These are phyloP conservation scores for Rhodotorula taiwanensis DNA, from an alignment of 768 basidiomycete genomes.

Conservation along the genomic window DNA sequence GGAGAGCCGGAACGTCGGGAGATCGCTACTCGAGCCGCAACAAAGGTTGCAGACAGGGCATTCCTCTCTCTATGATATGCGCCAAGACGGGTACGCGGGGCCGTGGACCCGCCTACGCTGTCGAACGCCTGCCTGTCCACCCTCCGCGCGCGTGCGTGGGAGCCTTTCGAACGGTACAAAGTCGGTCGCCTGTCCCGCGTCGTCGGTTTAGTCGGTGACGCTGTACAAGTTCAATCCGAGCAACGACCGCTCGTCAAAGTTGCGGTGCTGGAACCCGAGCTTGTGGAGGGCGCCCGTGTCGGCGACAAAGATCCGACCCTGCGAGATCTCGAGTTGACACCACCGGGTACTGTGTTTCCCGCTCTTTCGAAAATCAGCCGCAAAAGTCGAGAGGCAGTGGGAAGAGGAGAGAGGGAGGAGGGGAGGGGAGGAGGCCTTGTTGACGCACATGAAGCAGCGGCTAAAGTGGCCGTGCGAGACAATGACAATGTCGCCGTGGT, in stretches of 20 bases:
- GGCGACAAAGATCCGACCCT: constrained; percentile 36
- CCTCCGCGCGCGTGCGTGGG: too few species aligned
- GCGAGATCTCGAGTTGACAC: constrained; percentile 60
- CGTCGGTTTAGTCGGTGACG: neutral
- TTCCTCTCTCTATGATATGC: too few species aligned
- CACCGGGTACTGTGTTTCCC: constrained; percentile 59
- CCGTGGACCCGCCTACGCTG: too few species aligned
- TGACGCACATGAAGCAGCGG: constrained; percentile 36
- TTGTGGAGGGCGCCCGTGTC: constrained; percentile 30
- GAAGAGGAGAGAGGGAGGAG: neutral
- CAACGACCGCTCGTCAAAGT: constrained; percentile 24
- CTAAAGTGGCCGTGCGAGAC: constrained; percentile 73
- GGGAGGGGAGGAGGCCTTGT: too few species aligned
- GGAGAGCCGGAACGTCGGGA: too few species aligned
- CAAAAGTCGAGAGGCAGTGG: too few species aligned
- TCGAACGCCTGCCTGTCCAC: too few species aligned
- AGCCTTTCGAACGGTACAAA: too few species aligned
- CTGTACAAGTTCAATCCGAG: constrained; percentile 22
- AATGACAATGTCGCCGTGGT: constrained; percentile 73
- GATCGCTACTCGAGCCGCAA: too few species aligned
- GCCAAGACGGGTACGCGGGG: too few species aligned
- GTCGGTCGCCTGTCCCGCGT: too few species aligned
- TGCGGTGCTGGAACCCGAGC: constrained; percentile 27
- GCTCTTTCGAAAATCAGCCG: neutral
- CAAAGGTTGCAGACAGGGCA: too few species aligned